Base-by-base conservation (phyloP, 2,329 filamentous ascomycete species). In the Acephala macrosclerotiorum region DNA sequence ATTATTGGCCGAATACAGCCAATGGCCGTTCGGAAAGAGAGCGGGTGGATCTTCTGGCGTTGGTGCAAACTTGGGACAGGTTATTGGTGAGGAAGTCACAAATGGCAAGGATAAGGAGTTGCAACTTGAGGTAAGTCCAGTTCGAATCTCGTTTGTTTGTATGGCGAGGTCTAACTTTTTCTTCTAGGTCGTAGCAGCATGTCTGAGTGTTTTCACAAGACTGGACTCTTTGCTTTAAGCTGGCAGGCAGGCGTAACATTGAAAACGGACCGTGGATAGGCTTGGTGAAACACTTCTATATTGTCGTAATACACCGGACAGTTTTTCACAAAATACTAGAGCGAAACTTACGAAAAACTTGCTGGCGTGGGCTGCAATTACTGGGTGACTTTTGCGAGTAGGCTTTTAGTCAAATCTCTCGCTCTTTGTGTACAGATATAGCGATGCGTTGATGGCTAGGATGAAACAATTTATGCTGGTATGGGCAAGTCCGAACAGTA, bases 121-220 rank as follows among this genome's bases (percentile, higher is more conserved):
- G 75, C 96, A 98, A 79, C 86, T 99, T 71, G 96, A 99, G 87
- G 95, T 97, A 80, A 77, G 84, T 78, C 22, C 26, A 61, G 66
- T 90, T 87, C 33, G 49, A 16, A 40, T 25, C 1, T 22, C 18
- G 14, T 11, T 6, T 45, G 8, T 0, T 33, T 18, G 22, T 1
- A 11, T 42, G 51, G 25, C 38, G 16, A 40, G 20, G 29, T 42
- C 66, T 72, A 68, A 73, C 55, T 62, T 0, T n/a, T 35, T 33
- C 35, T 55, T n/a, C 14, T 26, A 75, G 73, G 89, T 92, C 75
- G 93, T 99, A 61, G 94, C 96, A 60, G 96, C 96, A 72, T 98
- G 96, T 80, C 82, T 99, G 79, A 97, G 92, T 82, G 96, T 99
- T 75, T 99, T 99, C 80, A 99, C 96, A 70, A 89, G 95, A 77